Conservation (phyloP, 1,284 basidiomycete genomes). For the Leccinum pallidistipes region DNA sequence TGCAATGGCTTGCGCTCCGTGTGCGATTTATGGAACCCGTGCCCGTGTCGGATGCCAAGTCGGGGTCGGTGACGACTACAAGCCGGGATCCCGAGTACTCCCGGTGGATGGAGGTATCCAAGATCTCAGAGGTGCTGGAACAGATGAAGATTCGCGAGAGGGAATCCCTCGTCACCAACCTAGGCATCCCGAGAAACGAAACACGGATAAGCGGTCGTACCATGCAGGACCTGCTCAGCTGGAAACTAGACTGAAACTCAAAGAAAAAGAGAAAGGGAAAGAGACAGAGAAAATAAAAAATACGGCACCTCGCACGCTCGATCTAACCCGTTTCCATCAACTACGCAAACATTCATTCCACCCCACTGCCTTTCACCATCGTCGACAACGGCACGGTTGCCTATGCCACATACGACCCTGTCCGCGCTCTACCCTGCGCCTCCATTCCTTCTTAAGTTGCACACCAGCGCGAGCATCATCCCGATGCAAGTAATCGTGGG, state of each 20-base stretch:
- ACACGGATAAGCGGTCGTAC: background rate
- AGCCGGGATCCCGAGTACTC: background rate
- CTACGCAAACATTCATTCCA: too few relatives aligned
- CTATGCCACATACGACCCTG: too few relatives aligned
- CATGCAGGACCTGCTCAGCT: background rate
- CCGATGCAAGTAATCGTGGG: too few relatives aligned
- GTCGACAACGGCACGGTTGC: too few relatives aligned
- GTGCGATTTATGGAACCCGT: constrained; percentile 41
- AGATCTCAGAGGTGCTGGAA: constrained; percentile 67
- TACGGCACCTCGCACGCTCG: too few relatives aligned
- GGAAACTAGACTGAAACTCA: background rate
- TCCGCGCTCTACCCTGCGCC: too few relatives aligned
- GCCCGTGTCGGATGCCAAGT: background rate
- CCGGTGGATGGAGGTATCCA: constrained; percentile 61
- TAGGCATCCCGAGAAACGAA: constrained; percentile 47
- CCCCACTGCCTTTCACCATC: too few relatives aligned
- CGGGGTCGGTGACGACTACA: too few relatives aligned
- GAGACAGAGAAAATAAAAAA: background rate
- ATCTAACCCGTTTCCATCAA: too few relatives aligned
- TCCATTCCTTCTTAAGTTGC: too few relatives aligned
- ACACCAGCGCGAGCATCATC: too few relatives aligned
- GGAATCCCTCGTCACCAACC: constrained; percentile 57
- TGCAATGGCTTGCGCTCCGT: constrained; percentile 76
- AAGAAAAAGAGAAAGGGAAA: background rate
- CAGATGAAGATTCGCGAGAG: constrained; percentile 60